A percentile compares a stretch with the other conserved stretches of the same genome.
Conservation (phyloP, 192 early-diverging fungal species). For the Backusella tuberculispora region DNA sequence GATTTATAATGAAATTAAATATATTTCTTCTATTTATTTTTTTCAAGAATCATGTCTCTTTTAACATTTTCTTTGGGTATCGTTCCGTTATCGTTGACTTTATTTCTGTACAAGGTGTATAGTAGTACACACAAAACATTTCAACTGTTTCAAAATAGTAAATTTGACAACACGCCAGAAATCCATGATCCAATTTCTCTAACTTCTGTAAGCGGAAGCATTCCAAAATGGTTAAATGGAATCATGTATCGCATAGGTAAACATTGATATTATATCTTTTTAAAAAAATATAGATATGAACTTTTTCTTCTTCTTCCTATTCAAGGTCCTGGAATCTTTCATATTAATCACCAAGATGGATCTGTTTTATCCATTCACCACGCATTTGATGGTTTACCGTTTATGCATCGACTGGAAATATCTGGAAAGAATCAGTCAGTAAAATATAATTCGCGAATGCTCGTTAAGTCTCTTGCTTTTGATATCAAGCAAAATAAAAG, state of each 20-base stretch:
- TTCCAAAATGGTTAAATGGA: conserved; percentile 59
- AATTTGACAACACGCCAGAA: conserved; percentile 39
- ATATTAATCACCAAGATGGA: conserved; percentile 29
- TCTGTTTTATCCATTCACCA: conserved; percentile 32
- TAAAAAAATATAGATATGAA: not conserved
- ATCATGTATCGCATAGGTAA: conserved; percentile 53
- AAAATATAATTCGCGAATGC: conserved; percentile 32
- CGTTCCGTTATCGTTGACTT: not conserved
- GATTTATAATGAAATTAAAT: no score
- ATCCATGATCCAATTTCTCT: conserved; percentile 35
- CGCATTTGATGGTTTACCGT: conserved; percentile 40
- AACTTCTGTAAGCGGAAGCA: conserved; percentile 37
- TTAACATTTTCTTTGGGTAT: not conserved
- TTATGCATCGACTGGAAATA: conserved; percentile 37
- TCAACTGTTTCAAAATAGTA: not conserved
- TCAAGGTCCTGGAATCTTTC: conserved; percentile 36
- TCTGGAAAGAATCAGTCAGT: conserved; percentile 17
- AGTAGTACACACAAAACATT: not conserved
- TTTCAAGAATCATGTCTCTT: not conserved
- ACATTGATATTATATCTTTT: not conserved
- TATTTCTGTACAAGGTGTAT: not conserved
- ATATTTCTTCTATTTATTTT: not conserved
- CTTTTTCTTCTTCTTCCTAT: not conserved
- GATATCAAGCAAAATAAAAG: conserved; percentile 8
- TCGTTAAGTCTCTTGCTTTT: conserved; percentile 25